These are phyloP conservation scores for Conringia planisiliqua DNA, from an alignment of 345 rosid species.

Conservation along the genomic window DNA sequence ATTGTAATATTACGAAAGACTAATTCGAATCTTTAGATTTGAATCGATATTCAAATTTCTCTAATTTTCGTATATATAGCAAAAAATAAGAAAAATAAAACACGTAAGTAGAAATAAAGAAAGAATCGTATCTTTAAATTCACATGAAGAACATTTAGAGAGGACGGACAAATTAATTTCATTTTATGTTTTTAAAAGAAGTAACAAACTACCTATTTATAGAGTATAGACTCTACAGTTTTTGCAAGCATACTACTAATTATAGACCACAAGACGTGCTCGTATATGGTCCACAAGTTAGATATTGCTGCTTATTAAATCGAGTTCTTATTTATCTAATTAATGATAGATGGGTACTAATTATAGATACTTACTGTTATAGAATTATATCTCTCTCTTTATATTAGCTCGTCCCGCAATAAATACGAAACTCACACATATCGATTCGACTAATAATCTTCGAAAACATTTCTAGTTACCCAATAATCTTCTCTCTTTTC, in stretches of 20 bases:
- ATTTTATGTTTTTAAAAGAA: slow-evolving; percentile 4
- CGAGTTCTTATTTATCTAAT: slow-evolving; percentile 30
- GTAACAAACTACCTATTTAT: slow-evolving; percentile 3
- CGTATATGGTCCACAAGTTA: slow-evolving; percentile 44
- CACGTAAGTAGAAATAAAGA: not conserved
- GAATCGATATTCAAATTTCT: not conserved
- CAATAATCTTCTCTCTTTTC: not conserved
- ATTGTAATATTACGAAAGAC: too few species aligned
- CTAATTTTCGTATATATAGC: not conserved
- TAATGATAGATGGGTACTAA: not conserved
- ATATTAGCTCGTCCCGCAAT: not conserved
- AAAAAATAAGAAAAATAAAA: not conserved
- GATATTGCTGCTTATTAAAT: slow-evolving; percentile 26
- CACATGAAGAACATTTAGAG: slow-evolving; percentile 7
- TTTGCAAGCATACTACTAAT: slow-evolving; percentile 24
- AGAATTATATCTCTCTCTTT: not conserved
- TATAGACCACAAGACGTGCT: slow-evolving; percentile 42
- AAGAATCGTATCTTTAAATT: not conserved
- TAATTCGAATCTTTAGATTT: not conserved
- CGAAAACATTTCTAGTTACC: not conserved
- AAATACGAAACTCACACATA: not conserved
- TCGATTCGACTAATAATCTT: not conserved
- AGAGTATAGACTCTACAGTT: slow-evolving; percentile 7
- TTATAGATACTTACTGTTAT: not conserved
- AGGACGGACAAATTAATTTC: not conserved